Conservation (phyloP, 1,139 yeast genomes). For the Blastobotrys aristatus region DNA sequence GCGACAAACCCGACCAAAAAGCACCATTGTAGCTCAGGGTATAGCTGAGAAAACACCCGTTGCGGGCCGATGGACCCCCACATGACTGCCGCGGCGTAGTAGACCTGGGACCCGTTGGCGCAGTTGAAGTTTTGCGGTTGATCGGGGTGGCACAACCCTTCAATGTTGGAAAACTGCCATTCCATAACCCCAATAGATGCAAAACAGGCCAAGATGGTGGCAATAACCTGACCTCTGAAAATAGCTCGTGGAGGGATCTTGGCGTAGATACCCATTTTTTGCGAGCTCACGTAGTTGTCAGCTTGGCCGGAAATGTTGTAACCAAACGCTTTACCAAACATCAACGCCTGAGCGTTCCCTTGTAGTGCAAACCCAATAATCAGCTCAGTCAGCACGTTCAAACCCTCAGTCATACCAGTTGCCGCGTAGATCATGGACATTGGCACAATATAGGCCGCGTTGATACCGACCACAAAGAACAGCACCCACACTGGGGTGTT, state of each 20-base stretch:
- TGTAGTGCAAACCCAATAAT: conserved; percentile 60
- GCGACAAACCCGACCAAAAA: conserved; percentile 42
- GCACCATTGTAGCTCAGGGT: conserved; percentile 44
- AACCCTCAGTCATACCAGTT: conserved; percentile 49
- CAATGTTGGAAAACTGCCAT: conserved; percentile 47
- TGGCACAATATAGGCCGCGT: conserved; percentile 52
- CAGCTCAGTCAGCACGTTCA: conserved; percentile 52
- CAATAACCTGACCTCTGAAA: conserved; percentile 52
- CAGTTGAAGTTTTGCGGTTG: conserved; percentile 36
- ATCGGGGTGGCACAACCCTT: conserved; percentile 43
- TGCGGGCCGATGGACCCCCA: conserved; percentile 68
- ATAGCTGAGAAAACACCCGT: conserved; percentile 45
- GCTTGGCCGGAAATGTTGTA: conserved; percentile 59
- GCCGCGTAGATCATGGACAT: conserved; percentile 43
- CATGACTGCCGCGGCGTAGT: conserved; percentile 48
- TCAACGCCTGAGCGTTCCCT: conserved; percentile 52
- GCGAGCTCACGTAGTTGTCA: conserved; percentile 50
- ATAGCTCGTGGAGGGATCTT: conserved; percentile 57
- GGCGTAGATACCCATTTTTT: conserved; percentile 56
- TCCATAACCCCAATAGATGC: conserved; percentile 49
- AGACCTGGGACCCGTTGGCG: conserved; percentile 39
- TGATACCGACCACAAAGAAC: conserved; percentile 53
- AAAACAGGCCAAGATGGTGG: conserved; percentile 34
- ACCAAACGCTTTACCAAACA: conserved; percentile 53
- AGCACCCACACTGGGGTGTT: conserved; percentile 52